A percentile compares a stretch with the other conserved stretches of the same genome.
Evolutionary conservation across 441 rosid species (phyloP).

Genomic region (California macrophylla): DNA sequence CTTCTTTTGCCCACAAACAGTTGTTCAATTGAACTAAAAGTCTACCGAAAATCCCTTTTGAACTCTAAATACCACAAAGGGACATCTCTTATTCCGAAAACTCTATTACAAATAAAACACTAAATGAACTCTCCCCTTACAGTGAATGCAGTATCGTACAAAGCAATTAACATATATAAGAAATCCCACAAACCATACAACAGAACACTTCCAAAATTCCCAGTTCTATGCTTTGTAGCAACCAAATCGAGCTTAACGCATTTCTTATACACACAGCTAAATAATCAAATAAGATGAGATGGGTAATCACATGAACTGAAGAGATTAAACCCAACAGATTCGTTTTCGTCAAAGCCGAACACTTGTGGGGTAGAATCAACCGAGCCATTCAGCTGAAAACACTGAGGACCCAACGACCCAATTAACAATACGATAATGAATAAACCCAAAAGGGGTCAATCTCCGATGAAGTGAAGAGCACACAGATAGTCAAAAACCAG

Average conservation of each 20-base stretch:
- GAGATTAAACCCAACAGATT: slow-evolving; percentile 65
- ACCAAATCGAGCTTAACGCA: neutral
- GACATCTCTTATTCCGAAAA: neutral
- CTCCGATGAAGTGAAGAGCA: neutral
- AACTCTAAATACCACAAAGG: neutral
- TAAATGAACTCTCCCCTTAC: neutral
- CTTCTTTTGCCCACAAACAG: neutral
- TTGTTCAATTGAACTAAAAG: neutral
- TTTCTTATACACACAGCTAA: neutral
- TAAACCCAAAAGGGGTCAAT: neutral
- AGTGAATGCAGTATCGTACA: neutral
- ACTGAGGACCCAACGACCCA: slow-evolving; percentile 4
- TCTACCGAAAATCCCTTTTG: neutral
- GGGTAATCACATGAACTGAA: slow-evolving; percentile 67
- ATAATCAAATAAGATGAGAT: slow-evolving; percentile 2
- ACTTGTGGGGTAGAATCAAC: slow-evolving; percentile 67
- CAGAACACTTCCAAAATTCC: neutral
- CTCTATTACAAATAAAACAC: neutral
- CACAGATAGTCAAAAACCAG: slow-evolving; percentile 24
- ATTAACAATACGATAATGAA: neutral
- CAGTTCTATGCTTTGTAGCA: slow-evolving; percentile 12
- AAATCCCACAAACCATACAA: neutral
- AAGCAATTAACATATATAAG: neutral
- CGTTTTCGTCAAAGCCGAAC: slow-evolving; percentile 56
- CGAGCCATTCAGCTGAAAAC: slow-evolving; percentile 48